Evolutionary conservation across 1,139 yeast genomes (phyloP).

Genomic region (Yamadazyma membranifaciens): DNA sequence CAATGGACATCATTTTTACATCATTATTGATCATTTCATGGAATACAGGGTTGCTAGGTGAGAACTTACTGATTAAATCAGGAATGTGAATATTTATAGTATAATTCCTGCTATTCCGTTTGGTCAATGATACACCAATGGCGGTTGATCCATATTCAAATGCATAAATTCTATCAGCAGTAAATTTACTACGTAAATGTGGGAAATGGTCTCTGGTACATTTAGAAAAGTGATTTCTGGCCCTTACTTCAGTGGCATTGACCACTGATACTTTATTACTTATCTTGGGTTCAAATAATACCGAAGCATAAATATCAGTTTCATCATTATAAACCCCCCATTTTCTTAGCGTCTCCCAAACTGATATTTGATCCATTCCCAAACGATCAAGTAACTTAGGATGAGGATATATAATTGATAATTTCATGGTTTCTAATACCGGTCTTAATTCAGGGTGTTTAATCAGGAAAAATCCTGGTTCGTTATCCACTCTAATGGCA

Average conservation of each 20-base stretch:
- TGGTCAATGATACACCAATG: constrained; percentile 10
- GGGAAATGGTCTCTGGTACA: background rate
- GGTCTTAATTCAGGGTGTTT: constrained; percentile 11
- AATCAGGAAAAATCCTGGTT: constrained; percentile 3
- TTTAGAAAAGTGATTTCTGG: constrained; percentile 8
- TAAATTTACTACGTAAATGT: constrained; percentile 5
- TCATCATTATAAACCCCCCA: constrained; percentile 24
- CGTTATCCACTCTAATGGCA: background rate
- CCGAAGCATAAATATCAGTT: constrained; percentile 28
- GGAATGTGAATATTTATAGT: constrained; percentile 38
- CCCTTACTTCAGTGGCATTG: constrained; percentile 17
- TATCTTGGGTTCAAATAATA: constrained; percentile 22
- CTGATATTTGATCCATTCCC: background rate
- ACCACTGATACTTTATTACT: constrained; percentile 21
- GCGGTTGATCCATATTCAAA: background rate
- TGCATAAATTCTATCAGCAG: constrained; percentile 8
- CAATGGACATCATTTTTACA: constrained; percentile 1
- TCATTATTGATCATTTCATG: constrained; percentile 15
- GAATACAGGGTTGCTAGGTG: constrained; percentile 28
- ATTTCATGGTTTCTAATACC: constrained; percentile 31
- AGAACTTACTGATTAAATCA: constrained; percentile 33
- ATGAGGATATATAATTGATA: constrained; percentile 36
- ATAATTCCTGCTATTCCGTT: constrained; percentile 13
- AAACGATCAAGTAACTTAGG: constrained; percentile 19
- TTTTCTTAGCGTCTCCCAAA: constrained; percentile 5